Conservation (phyloP, 495 filamentous ascomycete species). For the Neurospora sp. region DNA sequence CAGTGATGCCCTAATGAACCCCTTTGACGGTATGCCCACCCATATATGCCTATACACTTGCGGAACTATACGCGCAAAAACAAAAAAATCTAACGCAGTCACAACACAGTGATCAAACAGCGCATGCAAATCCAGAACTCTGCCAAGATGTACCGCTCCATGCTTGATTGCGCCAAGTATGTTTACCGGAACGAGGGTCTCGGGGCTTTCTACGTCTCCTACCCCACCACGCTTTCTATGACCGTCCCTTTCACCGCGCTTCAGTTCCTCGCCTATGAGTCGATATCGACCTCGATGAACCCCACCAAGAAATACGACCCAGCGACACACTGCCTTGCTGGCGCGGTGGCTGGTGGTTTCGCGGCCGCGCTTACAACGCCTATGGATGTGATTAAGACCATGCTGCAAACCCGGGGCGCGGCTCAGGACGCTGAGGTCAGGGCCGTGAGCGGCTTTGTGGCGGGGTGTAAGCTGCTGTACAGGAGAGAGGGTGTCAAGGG, state of each 20-base stretch:
- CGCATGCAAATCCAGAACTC: constrained; percentile 98
- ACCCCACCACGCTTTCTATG: constrained; percentile 97
- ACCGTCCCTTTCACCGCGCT: constrained; percentile 94
- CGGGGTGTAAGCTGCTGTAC: constrained; percentile 75
- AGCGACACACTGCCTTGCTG: constrained; percentile 81
- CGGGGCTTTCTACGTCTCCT: constrained; percentile 93
- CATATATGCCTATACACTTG: not conserved
- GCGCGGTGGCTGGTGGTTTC: constrained; percentile 84
- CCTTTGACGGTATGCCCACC: constrained; percentile 78
- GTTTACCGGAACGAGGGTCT: constrained; percentile 85
- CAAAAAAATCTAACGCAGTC: constrained; percentile 8
- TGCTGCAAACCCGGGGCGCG: constrained; percentile 84
- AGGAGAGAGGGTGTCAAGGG: constrained; percentile 72
- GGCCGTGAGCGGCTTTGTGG: constrained; percentile 70
- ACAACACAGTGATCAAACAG: constrained; percentile 81
- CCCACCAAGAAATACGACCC: constrained; percentile 79
- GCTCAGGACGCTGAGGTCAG: constrained; percentile 73
- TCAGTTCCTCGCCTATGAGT: constrained; percentile 96
- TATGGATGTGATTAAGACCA: constrained; percentile 94
- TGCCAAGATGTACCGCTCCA: constrained; percentile 66
- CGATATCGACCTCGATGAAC: constrained; percentile 87
- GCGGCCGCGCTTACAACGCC: constrained; percentile 91
- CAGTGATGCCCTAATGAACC: constrained; percentile 98
- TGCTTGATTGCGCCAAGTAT: constrained; percentile 72
- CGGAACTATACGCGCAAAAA: not conserved